These are phyloP conservation scores for Yarrowia sp. DNA, from an alignment of 805 yeast genomes.

Conservation along the genomic window DNA sequence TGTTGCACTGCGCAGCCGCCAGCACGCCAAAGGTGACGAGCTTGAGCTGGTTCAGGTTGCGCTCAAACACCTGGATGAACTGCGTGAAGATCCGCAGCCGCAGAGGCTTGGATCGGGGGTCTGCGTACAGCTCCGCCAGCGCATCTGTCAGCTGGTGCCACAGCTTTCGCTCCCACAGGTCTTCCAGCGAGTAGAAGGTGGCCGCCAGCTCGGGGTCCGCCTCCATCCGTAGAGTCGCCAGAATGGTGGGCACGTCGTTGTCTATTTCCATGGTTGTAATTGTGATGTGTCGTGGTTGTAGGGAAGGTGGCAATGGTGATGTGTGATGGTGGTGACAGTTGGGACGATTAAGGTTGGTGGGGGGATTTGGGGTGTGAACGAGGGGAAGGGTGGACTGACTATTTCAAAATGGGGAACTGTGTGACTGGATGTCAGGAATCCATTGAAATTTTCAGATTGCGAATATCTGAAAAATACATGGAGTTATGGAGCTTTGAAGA, in stretches of 20 bases:
- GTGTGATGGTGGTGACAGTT: background rate
- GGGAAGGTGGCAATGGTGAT: constrained; percentile 5
- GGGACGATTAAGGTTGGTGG: constrained; percentile 11
- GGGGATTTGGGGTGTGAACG: background rate
- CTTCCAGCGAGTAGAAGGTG: constrained; percentile 75
- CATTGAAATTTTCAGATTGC: background rate
- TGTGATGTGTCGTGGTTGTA: constrained; percentile 11
- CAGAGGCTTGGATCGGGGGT: constrained; percentile 59
- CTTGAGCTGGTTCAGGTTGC: constrained; percentile 78
- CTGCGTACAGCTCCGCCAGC: constrained; percentile 65
- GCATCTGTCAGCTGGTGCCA: constrained; percentile 92
- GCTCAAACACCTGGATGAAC: constrained; percentile 70
- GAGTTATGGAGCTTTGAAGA: no score
- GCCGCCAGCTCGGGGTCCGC: constrained; percentile 69
- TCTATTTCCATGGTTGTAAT: constrained; percentile 20
- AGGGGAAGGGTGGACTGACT: background rate
- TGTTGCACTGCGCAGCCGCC: constrained; percentile 56
- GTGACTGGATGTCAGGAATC: background rate
- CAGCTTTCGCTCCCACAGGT: constrained; percentile 82
- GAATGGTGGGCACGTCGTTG: constrained; percentile 56
- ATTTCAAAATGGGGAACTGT: background rate
- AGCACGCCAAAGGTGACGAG: constrained; percentile 74
- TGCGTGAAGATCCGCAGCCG: constrained; percentile 72
- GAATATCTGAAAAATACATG: no score
- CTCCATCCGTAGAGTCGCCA: constrained; percentile 69